Evolutionary conservation across 176 grass and related monocot species (phyloP).

Genomic region (Phyllostachys edulis): DNA sequence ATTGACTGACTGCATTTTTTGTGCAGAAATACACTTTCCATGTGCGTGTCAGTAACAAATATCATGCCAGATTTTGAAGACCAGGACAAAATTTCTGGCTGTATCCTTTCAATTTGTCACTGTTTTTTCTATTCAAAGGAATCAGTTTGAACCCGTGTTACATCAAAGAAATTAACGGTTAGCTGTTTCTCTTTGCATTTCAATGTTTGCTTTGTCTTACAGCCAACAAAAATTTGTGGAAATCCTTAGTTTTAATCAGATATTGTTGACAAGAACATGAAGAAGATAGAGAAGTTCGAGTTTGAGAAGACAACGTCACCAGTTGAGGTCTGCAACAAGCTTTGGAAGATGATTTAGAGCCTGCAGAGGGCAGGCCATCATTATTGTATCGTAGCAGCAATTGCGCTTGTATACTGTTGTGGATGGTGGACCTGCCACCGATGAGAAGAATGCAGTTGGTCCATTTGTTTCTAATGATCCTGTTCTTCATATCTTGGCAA

Average conservation of each 20-base stretch:
- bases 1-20: constrained; percentile 9
- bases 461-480: not conserved
- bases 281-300: constrained; percentile 49
- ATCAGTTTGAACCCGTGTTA: not conserved
- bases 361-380: not conserved
- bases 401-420: constrained; percentile 5
- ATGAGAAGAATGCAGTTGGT: not conserved
- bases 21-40: constrained; percentile 73
- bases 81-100: constrained; percentile 63
- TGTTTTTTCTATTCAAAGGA: not conserved
- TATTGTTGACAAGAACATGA: constrained; percentile 63
- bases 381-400: not conserved
- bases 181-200: constrained; percentile 3
- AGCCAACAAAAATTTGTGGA: not conserved
- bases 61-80: constrained; percentile 71
- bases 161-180: not conserved
- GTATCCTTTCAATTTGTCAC: constrained; percentile 68
- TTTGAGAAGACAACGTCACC: constrained; percentile 44
- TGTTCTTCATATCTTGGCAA: constrained; percentile 20
- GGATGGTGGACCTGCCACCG: not conserved
- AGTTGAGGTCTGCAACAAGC: constrained; percentile 51
- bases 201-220: not conserved
- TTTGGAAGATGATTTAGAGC: constrained; percentile 61
- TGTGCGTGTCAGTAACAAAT: constrained; percentile 72
- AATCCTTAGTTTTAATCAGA: constrained; percentile 51